Evolutionary conservation across 805 yeast genomes (phyloP).

Genomic region (Wickerhamiella cacticola): DNA sequence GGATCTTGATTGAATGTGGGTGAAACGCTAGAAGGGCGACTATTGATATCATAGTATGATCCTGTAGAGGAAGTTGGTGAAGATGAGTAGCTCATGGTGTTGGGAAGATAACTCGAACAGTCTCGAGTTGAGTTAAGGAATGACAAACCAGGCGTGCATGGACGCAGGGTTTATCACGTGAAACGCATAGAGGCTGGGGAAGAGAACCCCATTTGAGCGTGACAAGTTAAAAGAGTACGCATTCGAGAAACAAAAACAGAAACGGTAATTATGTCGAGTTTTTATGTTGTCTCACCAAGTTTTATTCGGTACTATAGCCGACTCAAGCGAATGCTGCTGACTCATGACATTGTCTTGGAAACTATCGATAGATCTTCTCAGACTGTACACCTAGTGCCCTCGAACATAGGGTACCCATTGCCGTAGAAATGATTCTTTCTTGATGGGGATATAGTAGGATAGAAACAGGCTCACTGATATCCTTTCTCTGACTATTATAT

Average conservation of each 20-base stretch:
- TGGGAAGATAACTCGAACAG: conserved; percentile 5
- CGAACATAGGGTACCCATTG: no score
- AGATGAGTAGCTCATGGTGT: conserved; percentile 17
- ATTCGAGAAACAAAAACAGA: no score
- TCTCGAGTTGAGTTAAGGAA: neutral
- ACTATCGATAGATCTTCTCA: conserved; percentile 5
- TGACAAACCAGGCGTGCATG: conserved; percentile 3
- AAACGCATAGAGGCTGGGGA: neutral
- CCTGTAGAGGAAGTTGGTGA: conserved; percentile 21
- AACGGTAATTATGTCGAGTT: no score
- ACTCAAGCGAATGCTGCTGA: no score
- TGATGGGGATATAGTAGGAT: neutral
- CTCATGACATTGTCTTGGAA: conserved; percentile 4
- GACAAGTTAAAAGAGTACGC: no score
- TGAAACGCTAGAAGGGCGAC: conserved; percentile 23
- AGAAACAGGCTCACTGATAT: no score
- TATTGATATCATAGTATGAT: conserved; percentile 15
- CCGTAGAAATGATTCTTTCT: neutral
- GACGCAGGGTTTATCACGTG: conserved; percentile 11
- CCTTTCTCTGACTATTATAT: no score
- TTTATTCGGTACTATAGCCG: no score
- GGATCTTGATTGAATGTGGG: conserved; percentile 24
- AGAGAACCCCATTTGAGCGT: no score
- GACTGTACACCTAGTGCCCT: neutral
- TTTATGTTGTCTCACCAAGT: no score